These are phyloP conservation scores for Fraxinus sp. DNA, from an alignment of 305 asterid species.

Conservation along the genomic window DNA sequence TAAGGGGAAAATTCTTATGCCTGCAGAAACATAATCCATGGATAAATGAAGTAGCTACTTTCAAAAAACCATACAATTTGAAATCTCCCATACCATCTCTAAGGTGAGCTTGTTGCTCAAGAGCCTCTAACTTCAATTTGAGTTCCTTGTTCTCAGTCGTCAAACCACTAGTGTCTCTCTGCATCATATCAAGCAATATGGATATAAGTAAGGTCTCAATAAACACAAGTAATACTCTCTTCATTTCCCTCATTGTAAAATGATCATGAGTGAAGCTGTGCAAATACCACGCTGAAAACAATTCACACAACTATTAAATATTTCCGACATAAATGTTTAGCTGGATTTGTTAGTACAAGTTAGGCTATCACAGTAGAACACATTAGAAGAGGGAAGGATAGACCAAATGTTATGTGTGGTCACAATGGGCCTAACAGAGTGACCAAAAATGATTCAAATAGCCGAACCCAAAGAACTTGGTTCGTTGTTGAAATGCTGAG, in stretches of 20 bases:
- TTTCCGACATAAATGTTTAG: background rate
- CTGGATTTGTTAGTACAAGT: background rate
- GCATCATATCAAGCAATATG: conserved; percentile 26
- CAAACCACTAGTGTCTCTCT: conserved; percentile 80
- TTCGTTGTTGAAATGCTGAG: background rate
- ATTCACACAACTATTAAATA: background rate
- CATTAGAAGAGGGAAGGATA: background rate
- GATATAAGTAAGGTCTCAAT: conserved; percentile 1
- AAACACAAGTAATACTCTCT: background rate
- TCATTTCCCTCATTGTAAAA: background rate
- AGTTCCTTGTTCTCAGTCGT: conserved; percentile 87
- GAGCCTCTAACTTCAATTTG: conserved; percentile 74
- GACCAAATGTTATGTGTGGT: background rate
- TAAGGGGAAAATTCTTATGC: background rate
- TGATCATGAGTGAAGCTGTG: conserved; percentile 1
- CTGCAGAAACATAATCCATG: background rate
- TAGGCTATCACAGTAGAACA: background rate
- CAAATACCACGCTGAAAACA: background rate
- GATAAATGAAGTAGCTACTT: background rate
- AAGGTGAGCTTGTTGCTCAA: conserved; percentile 91
- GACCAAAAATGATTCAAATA: background rate
- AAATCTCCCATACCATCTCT: conserved; percentile 62
- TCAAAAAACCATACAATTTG: background rate
- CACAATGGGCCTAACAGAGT: background rate
- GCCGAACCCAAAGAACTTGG: background rate